These are phyloP conservation scores for Candida boleticola DNA, from an alignment of 805 yeast species.

Conservation along the genomic window DNA sequence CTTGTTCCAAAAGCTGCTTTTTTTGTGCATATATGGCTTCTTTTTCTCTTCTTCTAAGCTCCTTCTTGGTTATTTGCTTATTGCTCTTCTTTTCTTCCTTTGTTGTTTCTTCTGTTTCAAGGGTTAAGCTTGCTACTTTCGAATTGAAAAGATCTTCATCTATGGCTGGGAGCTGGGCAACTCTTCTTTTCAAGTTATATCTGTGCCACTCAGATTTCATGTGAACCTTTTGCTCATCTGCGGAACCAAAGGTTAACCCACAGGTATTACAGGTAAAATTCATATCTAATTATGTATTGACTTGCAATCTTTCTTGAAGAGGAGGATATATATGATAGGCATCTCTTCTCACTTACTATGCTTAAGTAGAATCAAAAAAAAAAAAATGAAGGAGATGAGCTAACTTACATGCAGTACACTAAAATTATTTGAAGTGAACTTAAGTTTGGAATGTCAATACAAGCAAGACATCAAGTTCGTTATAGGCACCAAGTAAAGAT, in stretches of 20 bases:
- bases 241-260: slow-evolving; percentile 70
- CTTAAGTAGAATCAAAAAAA: background rate
- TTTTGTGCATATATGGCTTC: slow-evolving; percentile 50
- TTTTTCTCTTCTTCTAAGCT: slow-evolving; percentile 47
- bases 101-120: slow-evolving; percentile 16
- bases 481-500: background rate
- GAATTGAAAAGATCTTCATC: slow-evolving; percentile 39
- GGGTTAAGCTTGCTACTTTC: slow-evolving; percentile 21
- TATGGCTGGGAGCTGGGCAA: slow-evolving; percentile 57
- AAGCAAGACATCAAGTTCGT: background rate
- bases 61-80: slow-evolving; percentile 45
- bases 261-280: slow-evolving; percentile 82
- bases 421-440: background rate
- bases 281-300: slow-evolving; percentile 10
- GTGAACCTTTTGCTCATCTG: slow-evolving; percentile 86
- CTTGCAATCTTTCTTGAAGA: too few species aligned
- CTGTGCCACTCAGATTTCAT: slow-evolving; percentile 99
- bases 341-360: too few species aligned
- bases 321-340: too few species aligned
- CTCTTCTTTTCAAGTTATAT: slow-evolving; percentile 90
- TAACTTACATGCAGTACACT: background rate
- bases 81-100: slow-evolving; percentile 19
- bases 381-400: slow-evolving; percentile 5
- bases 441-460: background rate
- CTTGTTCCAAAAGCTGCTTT: slow-evolving; percentile 46